phyloP scores from a whole-genome alignment of 2,329 filamentous ascomycete genomes.

The Fusarium hainanense region DNA sequence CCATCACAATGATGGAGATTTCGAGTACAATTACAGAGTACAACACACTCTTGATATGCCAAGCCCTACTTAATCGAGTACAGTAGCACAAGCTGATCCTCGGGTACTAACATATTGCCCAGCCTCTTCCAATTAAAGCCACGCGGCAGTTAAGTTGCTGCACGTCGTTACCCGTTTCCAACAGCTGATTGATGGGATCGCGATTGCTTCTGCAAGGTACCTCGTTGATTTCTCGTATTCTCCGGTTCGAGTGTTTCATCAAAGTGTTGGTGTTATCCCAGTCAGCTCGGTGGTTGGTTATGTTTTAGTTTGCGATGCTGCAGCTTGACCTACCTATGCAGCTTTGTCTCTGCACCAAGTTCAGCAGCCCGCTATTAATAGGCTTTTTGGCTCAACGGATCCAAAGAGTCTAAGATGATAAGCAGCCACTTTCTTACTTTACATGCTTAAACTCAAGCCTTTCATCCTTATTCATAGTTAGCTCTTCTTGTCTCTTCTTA shows the following conservation, averaged over 20 bases:
- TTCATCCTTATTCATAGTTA: neutral
- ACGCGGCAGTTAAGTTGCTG: conserved; percentile 27
- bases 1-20: neutral
- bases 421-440: neutral
- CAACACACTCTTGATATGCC: neutral
- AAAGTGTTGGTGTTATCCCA: neutral
- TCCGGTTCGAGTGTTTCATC: conserved; percentile 3
- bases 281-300: conserved; percentile 5
- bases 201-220: conserved; percentile 13
- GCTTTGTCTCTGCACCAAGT: neutral
- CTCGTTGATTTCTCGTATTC: conserved; percentile 25
- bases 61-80: conserved; percentile 8
- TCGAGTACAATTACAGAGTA: neutral
- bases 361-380: neutral
- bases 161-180: conserved; percentile 24
- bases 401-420: neutral
- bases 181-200: conserved; percentile 22
- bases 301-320: neutral
- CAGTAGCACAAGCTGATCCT: conserved; percentile 13
- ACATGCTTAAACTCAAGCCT: neutral
- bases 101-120: conserved; percentile 21
- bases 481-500: too few relatives aligned
- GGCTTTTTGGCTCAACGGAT: neutral
- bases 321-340: neutral
- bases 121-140: conserved; percentile 34